phyloP scores from a whole-genome alignment of 106 monocot species.

The Xerophyta viscosa region DNA sequence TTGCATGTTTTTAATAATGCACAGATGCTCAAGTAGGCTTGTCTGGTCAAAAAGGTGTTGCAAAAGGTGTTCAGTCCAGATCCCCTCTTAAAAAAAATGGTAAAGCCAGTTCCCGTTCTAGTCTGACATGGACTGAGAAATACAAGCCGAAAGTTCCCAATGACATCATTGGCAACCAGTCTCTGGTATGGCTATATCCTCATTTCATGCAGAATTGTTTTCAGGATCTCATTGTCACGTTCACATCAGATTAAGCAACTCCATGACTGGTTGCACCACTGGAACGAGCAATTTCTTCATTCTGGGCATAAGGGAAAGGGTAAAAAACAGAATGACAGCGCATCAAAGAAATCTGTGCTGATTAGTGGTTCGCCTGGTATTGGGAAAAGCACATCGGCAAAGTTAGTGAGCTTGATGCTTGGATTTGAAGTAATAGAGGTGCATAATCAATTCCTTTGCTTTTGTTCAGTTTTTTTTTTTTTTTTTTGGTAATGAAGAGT shows the following conservation, averaged over 20 bases:
- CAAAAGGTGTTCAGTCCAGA: constrained; percentile 21
- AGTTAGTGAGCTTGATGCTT: constrained; percentile 85
- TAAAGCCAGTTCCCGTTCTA: constrained; percentile 20
- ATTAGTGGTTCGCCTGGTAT: constrained; percentile 94
- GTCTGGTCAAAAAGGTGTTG: constrained; percentile 21
- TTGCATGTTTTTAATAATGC: no score
- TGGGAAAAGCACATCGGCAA: constrained; percentile 91
- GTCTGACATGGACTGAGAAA: constrained; percentile 90
- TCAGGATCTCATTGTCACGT: background rate
- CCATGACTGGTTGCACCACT: constrained; percentile 78
- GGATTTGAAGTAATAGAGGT: constrained; percentile 94
- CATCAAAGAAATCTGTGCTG: constrained; percentile 83
- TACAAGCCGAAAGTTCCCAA: constrained; percentile 75
- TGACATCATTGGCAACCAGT: constrained; percentile 93
- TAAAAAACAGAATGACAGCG: constrained; percentile 68
- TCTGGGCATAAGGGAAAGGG: constrained; percentile 57
- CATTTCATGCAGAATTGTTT: constrained; percentile 6
- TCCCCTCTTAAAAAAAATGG: constrained; percentile 45
- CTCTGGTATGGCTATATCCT: constrained; percentile 49
- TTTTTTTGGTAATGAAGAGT: background rate
- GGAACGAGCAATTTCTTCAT: constrained; percentile 75
- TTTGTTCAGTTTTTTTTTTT: background rate
- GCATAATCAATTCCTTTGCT: constrained; percentile 1
- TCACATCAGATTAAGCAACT: constrained; percentile 74
- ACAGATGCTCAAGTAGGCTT: constrained; percentile 26